Evolutionary conservation across 2,329 filamentous ascomycete genomes (phyloP), one percentile per base, ranked within the genome.

Genomic region (Calonectria fujianensis): DNA sequence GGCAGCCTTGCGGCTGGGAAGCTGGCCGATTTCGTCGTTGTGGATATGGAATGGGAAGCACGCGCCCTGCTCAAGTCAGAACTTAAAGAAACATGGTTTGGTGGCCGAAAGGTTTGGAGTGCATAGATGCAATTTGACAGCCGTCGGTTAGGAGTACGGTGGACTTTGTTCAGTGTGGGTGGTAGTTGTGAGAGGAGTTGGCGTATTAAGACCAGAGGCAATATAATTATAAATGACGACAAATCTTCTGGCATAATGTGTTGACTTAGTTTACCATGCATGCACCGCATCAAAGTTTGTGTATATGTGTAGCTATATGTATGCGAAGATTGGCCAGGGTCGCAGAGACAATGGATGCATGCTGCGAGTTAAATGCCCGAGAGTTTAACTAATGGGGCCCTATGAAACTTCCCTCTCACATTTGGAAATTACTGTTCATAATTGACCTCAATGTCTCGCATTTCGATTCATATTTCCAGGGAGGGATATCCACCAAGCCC

Each of bases 41-140:
- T 85, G 3, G 84, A 86, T 59, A 82, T 91, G 88, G 82, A 85
- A 57, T 91, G 89, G 88, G 86, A 88, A 39, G 84, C 86, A 18
- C 84, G 84, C 32, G 85, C 82, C 71, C 78, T 92, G 73, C 81
- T 90, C 52, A 82, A 85, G 32, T 88, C 88, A 0, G 84, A 80
- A 69, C 84, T 91, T 0, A 76, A 80, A 61, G 85, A 91, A 85
- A 92, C 90, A 0, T 92, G 89, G 89, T 89, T 88, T 74, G 84
- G 79, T 3, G 90, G 90, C 0, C 79, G 77, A 61, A 86, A 78
- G 78, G 85, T 89, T 1, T 88, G 80, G 80, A 77, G 77, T 64
- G 64, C 73, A 31, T 72, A 69, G 57, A 51, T 1, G 16, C 37
- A 35, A 16, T 5, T 31, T 16, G 50, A 54, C 29, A 41, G 24